Percentiles rank a stretch among this genome's conserved stretches.
phyloP scores from a whole-genome alignment of 306 rosid species.

The Prosopis cineraria region DNA sequence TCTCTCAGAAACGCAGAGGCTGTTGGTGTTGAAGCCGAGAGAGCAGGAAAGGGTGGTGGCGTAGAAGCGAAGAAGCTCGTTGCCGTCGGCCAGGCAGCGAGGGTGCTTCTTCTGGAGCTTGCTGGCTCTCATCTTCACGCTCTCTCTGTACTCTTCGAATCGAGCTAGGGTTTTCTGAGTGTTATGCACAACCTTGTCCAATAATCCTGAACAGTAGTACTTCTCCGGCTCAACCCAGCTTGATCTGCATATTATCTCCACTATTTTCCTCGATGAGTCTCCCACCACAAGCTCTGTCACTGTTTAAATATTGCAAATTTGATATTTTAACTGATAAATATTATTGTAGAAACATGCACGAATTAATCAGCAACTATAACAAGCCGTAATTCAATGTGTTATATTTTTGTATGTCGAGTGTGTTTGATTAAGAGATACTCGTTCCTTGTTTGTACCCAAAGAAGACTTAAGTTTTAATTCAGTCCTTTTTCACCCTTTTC shows the following conservation, averaged over 20 bases:
- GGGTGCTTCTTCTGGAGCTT: slow-evolving; percentile 2
- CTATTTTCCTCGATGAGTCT: slow-evolving; percentile 92
- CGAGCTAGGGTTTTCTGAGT: slow-evolving; percentile 53
- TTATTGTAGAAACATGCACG: too few species aligned
- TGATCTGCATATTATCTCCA: slow-evolving; percentile 88
- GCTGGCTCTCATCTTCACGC: neutral
- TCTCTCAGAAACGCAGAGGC: neutral
- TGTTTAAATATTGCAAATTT: slow-evolving; percentile 25
- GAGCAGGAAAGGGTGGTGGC: neutral
- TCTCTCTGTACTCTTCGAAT: slow-evolving; percentile 2
- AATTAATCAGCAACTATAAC: too few species aligned
- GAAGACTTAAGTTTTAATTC: too few species aligned
- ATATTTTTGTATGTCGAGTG: too few species aligned
- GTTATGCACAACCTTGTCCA: slow-evolving; percentile 80
- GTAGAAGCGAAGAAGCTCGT: neutral
- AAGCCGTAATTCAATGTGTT: too few species aligned
- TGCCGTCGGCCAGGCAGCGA: slow-evolving; percentile 6
- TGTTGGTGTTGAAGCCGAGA: neutral
- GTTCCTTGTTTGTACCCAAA: too few species aligned
- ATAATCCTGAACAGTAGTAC: slow-evolving; percentile 65
- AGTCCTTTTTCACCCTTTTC: too few species aligned
- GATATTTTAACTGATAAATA: too few species aligned
- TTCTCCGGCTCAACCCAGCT: slow-evolving; percentile 73
- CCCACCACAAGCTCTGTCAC: slow-evolving; percentile 94
- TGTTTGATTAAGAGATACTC: too few species aligned